These are phyloP conservation scores for Camellia sinensis DNA, from an alignment of 148 eudicot genomes.

Conservation along the genomic window DNA sequence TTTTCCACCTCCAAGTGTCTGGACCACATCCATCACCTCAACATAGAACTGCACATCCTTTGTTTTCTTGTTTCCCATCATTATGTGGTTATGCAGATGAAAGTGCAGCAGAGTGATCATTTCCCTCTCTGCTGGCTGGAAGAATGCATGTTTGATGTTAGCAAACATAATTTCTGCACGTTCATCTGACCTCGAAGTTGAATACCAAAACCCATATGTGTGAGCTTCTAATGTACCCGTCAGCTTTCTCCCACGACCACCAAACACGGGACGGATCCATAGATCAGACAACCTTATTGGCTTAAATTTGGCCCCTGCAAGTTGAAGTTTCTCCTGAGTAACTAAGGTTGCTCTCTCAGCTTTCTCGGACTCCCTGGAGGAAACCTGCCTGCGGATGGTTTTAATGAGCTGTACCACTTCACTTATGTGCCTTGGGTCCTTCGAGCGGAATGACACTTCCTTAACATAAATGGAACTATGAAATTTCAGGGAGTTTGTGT, in stretches of 20 bases:
- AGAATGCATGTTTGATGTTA: constrained; percentile 61
- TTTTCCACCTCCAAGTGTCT: constrained; percentile 66
- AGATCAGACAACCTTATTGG: constrained; percentile 54
- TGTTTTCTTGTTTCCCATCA: constrained; percentile 71
- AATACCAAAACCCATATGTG: constrained; percentile 53
- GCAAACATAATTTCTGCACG: constrained; percentile 59
- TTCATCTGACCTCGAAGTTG: constrained; percentile 61
- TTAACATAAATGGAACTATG: constrained; percentile 53
- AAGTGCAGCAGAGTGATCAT: constrained; percentile 65
- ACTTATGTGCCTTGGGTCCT: constrained; percentile 57
- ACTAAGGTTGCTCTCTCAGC: constrained; percentile 73
- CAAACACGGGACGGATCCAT: constrained; percentile 58
- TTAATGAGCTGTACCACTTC: constrained; percentile 57
- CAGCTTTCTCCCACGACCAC: constrained; percentile 64
- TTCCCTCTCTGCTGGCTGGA: constrained; percentile 75
- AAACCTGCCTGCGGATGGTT: constrained; percentile 49
- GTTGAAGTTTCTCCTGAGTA: constrained; percentile 54
- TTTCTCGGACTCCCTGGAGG: constrained; percentile 58
- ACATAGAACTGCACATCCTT: constrained; percentile 69
- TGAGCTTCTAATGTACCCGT: constrained; percentile 61
- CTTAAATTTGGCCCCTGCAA: constrained; percentile 48
- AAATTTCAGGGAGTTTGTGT: constrained; percentile 47
- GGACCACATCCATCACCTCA: constrained; percentile 79
- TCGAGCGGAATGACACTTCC: constrained; percentile 65
- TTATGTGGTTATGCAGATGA: constrained; percentile 68